Conservation (phyloP, 148 eudicot genomes). For the Rhododendron molle region DNA sequence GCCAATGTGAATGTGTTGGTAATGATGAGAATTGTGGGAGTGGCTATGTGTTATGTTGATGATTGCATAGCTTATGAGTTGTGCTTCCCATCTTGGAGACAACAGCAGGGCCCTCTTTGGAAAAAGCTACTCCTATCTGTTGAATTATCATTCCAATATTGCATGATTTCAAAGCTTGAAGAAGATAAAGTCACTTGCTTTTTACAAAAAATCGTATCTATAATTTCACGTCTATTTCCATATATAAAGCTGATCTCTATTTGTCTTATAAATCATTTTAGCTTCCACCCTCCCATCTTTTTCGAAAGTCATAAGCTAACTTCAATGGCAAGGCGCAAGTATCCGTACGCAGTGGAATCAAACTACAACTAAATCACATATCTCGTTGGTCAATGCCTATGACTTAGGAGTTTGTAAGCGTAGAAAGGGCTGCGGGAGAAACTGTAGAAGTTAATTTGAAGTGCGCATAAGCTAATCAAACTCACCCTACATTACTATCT, state of each 20-base stretch:
- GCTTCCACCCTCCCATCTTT: neutral
- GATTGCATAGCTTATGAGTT: constrained; percentile 19
- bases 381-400: too few species aligned
- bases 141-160: constrained; percentile 10
- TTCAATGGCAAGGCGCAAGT: neutral
- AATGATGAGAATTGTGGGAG: constrained; percentile 12
- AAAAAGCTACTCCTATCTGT: constrained; percentile 6
- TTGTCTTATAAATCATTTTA: constrained; percentile 1
- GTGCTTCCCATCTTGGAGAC: constrained; percentile 27
- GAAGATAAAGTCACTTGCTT: constrained; percentile 9
- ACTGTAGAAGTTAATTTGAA: too few species aligned
- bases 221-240: neutral
- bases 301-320: neutral
- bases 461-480: too few species aligned
- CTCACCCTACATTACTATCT: too few species aligned
- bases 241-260: neutral
- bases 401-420: too few species aligned
- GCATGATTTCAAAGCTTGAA: constrained; percentile 8
- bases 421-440: neutral
- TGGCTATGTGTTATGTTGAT: constrained; percentile 1
- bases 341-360: neutral
- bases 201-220: neutral
- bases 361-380: neutral
- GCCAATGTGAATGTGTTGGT: neutral
- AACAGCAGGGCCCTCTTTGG: constrained; percentile 9